These are phyloP conservation scores for Clausena lansium DNA, from an alignment of 345 rosid genomes.

Conservation along the genomic window DNA sequence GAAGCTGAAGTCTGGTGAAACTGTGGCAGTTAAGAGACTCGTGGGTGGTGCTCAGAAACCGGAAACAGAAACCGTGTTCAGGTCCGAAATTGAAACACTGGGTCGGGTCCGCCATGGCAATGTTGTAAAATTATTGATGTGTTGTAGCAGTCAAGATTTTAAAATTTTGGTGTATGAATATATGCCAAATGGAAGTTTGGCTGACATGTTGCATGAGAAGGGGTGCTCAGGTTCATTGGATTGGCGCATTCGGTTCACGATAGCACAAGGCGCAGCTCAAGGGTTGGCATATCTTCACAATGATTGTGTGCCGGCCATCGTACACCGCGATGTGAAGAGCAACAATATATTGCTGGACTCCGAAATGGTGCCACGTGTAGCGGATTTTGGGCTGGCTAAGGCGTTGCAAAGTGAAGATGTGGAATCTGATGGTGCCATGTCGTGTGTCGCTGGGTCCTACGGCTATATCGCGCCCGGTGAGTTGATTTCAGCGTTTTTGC, in stretches of 20 bases:
- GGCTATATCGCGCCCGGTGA: slow-evolving; percentile 89
- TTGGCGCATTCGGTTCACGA: slow-evolving; percentile 46
- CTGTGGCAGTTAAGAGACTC: slow-evolving; percentile 68
- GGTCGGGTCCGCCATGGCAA: slow-evolving; percentile 65
- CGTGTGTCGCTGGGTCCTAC: slow-evolving; percentile 60
- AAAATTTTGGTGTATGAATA: slow-evolving; percentile 58
- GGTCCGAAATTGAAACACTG: slow-evolving; percentile 56
- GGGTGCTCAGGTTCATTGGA: slow-evolving; percentile 28
- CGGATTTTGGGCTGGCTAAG: slow-evolving; percentile 84
- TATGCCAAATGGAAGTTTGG: slow-evolving; percentile 78
- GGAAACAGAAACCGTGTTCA: slow-evolving; percentile 37
- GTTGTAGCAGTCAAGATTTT: slow-evolving; percentile 43
- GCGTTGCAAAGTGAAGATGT: slow-evolving; percentile 27
- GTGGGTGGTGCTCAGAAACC: slow-evolving; percentile 30
- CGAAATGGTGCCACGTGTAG: slow-evolving; percentile 60
- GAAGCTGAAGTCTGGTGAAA: slow-evolving; percentile 46
- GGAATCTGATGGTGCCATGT: slow-evolving; percentile 31
- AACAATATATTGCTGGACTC: slow-evolving; percentile 65
- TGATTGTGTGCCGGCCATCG: slow-evolving; percentile 61
- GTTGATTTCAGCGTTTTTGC: background rate
- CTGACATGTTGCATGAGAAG: slow-evolving; percentile 56
- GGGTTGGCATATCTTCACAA: slow-evolving; percentile 79
- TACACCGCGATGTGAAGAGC: slow-evolving; percentile 84
- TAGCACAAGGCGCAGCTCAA: slow-evolving; percentile 61
- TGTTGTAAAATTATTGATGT: slow-evolving; percentile 57